phyloP scores from a whole-genome alignment of 306 rosid species.

The Delonix regia region DNA sequence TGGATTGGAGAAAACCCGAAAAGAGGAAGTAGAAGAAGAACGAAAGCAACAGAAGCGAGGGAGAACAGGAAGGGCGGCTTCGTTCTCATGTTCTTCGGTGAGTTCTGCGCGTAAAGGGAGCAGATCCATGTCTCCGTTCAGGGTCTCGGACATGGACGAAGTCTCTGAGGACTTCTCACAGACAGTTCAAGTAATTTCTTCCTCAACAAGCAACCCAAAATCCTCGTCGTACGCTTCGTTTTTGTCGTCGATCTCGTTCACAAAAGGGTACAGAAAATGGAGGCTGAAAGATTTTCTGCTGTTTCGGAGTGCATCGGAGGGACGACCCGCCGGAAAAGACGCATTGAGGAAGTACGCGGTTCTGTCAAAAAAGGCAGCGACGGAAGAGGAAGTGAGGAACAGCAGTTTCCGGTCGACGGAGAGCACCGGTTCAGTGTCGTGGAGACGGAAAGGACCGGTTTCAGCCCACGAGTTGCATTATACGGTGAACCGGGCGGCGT shows the following conservation, averaged over 20 bases:
- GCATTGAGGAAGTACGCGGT: conserved; percentile 50
- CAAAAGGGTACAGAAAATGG: conserved; percentile 74
- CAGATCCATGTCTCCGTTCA: conserved; percentile 65
- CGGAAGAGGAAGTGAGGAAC: conserved; percentile 57
- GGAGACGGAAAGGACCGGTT: conserved; percentile 64
- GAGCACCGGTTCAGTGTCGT: conserved; percentile 59
- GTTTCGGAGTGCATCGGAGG: conserved; percentile 92
- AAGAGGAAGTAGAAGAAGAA: neutral
- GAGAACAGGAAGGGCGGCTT: conserved; percentile 39
- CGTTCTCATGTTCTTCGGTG: neutral
- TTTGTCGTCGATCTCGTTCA: conserved; percentile 64
- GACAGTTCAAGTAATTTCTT: conserved; percentile 33
- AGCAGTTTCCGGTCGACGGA: conserved; percentile 80
- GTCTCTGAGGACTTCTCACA: conserved; percentile 41
- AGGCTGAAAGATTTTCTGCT: conserved; percentile 67
- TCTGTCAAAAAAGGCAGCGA: conserved; percentile 55
- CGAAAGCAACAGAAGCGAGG: conserved; percentile 21
- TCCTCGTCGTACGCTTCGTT: conserved; percentile 46
- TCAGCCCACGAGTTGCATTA: conserved; percentile 92
- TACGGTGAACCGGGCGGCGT: conserved; percentile 82
- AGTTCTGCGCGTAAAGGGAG: conserved; percentile 38
- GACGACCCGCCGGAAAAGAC: conserved; percentile 68
- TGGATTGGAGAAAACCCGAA: conserved; percentile 38
- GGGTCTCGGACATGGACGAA: conserved; percentile 58
- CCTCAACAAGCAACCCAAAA: conserved; percentile 45